Conservation (phyloP, 805 yeast genomes). For the Wickerhamomyces sydowiorum region DNA sequence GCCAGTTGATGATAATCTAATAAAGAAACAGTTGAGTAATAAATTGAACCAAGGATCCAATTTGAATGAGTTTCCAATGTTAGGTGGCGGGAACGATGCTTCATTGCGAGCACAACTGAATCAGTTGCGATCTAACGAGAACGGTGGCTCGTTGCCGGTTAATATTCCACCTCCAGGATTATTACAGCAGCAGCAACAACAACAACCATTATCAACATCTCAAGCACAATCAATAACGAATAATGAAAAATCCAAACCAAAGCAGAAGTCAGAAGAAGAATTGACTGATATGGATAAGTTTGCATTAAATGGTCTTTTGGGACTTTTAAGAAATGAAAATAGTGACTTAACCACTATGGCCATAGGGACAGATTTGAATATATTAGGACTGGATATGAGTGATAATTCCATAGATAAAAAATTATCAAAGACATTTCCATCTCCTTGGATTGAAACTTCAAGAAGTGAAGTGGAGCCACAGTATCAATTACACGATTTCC, state of each 20-base stretch:
- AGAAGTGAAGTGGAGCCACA: constrained; percentile 87
- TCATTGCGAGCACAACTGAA: constrained; percentile 5
- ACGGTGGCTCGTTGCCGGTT: neutral
- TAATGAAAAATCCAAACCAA: constrained; percentile 1
- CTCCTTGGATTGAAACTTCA: constrained; percentile 95
- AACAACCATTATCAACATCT: constrained; percentile 2
- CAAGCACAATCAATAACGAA: constrained; percentile 1
- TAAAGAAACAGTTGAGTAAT: constrained; percentile 3
- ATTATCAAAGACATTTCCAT: constrained; percentile 63
- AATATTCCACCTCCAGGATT: constrained; percentile 2
- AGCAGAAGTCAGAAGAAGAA: constrained; percentile 15
- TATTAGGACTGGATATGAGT: constrained; percentile 58
- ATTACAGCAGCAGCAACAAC: constrained; percentile 4
- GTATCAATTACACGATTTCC: constrained; percentile 52
- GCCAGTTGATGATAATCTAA: constrained; percentile 7
- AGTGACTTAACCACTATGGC: constrained; percentile 61
- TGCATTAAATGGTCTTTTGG: constrained; percentile 61
- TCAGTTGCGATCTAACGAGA: too few relatives aligned
- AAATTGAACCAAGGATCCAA: constrained; percentile 1
- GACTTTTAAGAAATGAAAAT: constrained; percentile 56
- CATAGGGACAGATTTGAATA: constrained; percentile 67
- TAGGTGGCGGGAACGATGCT: constrained; percentile 1
- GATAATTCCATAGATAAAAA: constrained; percentile 28
- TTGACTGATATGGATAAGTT: constrained; percentile 48
- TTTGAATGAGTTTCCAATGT: constrained; percentile 1